Percentiles rank a stretch among this genome's conserved stretches.
Evolutionary conservation across 225 moss, liverwort and hornwort genomes (phyloP).

Genomic region (Physcomitrellopsis africana): DNA sequence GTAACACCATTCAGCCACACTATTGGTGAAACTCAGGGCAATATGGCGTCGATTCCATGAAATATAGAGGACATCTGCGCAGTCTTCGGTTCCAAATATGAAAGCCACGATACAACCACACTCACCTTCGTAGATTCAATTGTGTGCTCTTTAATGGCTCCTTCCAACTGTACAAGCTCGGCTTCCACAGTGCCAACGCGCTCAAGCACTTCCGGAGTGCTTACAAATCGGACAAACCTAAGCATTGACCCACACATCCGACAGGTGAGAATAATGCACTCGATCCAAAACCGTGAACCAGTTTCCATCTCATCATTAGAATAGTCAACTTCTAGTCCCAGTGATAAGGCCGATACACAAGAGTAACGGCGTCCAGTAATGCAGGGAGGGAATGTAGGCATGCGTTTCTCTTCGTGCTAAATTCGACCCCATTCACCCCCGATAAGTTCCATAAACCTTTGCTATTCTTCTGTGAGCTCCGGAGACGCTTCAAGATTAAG

Average conservation of each 20-base stretch:
- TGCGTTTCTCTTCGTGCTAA: not conserved
- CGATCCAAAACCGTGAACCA: not conserved
- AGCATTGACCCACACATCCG: constrained; percentile 20
- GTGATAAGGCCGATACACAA: not conserved
- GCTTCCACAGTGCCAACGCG: constrained; percentile 94
- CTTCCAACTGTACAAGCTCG: constrained; percentile 91
- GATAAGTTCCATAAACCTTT: not conserved
- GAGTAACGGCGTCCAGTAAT: not conserved
- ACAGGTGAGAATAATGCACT: constrained; percentile 28
- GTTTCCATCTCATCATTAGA: not conserved
- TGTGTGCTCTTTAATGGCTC: constrained; percentile 93
- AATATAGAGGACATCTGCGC: not conserved
- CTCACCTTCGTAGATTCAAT: constrained; percentile 60
- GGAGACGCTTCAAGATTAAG: not conserved
- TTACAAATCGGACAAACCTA: constrained; percentile 97
- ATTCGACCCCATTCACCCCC: not conserved
- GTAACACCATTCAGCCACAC: constrained; percentile 19
- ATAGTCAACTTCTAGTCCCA: not conserved
- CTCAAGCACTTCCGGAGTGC: constrained; percentile 97
- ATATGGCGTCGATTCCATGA: not conserved
- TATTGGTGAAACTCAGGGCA: constrained; percentile 12
- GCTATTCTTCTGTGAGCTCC: not conserved
- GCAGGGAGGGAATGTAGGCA: not conserved
- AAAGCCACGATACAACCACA: not conserved
- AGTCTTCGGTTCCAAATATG: not conserved